Evolutionary conservation across 768 basidiomycete genomes (phyloP).

Genomic region (Lentinula aciculospora): DNA sequence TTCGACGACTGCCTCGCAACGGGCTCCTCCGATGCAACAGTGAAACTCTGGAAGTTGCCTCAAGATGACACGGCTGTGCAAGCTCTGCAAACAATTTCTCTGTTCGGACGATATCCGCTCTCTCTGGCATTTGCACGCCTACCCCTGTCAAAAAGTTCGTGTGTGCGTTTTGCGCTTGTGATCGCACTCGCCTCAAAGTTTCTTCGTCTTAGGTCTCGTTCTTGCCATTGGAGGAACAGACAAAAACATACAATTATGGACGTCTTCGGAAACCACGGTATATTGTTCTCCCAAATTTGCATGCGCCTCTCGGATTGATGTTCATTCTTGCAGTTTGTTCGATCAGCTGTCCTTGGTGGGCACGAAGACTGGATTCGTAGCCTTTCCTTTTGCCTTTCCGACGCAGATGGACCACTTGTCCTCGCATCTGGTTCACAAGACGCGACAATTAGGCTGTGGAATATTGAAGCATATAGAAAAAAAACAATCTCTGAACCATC

Average conservation of each 20-base stretch:
- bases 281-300: conserved; percentile 11
- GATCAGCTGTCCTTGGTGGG: conserved; percentile 58
- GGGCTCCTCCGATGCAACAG: conserved; percentile 75
- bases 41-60: conserved; percentile 63
- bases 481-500: conserved; percentile 15
- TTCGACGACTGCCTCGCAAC: conserved; percentile 52
- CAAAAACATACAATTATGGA: conserved; percentile 71
- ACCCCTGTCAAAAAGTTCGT: conserved; percentile 65
- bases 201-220: conserved; percentile 40
- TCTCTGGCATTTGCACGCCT: conserved; percentile 58
- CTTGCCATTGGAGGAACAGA: conserved; percentile 88
- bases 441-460: conserved; percentile 90
- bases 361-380: conserved; percentile 96
- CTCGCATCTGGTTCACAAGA: conserved; percentile 97
- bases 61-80: conserved; percentile 6
- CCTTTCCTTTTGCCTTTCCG: conserved; percentile 55
- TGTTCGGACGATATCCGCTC: conserved; percentile 72
- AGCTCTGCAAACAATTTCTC: conserved; percentile 52
- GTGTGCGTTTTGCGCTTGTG: conserved; percentile 8
- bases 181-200: not conserved
- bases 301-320: not conserved
- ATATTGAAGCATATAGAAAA: conserved; percentile 51
- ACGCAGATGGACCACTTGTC: conserved; percentile 41
- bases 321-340: conserved; percentile 42
- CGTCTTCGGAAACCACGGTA: conserved; percentile 55